A percentile compares a stretch with the other conserved stretches of the same genome.
phyloP scores from a whole-genome alignment of 106 monocot species.

The Acanthochlamys bracteata region DNA sequence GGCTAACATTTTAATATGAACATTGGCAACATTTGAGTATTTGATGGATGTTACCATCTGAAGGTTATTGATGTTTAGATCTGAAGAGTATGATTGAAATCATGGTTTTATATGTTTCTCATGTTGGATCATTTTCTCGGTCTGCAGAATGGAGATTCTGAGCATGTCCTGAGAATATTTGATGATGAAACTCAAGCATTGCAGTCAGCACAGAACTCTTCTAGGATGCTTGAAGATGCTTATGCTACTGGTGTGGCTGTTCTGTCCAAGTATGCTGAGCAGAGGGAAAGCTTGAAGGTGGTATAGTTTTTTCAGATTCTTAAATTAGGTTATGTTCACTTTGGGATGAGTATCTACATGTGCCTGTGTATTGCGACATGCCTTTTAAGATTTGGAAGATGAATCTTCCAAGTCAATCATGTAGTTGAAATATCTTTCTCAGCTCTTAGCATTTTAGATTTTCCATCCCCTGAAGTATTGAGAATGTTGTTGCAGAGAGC shows the following conservation, averaged over 20 bases:
- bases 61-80: not conserved
- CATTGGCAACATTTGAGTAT: no score
- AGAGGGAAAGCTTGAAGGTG: conserved; percentile 88
- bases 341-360: no score
- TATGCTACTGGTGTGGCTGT: conserved; percentile 77
- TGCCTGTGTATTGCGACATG: no score
- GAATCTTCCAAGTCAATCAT: not conserved
- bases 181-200: conserved; percentile 87
- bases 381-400: no score
- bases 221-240: conserved; percentile 84
- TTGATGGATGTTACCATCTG: no score
- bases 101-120: not conserved
- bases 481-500: conserved; percentile 37
- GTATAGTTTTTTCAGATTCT: not conserved
- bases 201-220: conserved; percentile 81
- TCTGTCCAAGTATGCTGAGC: conserved; percentile 83
- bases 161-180: conserved; percentile 78
- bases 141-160: conserved; percentile 72
- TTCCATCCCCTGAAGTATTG: not conserved
- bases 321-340: not conserved
- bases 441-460: not conserved
- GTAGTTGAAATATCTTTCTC: not conserved
- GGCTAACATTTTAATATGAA: no score
- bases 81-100: not conserved
- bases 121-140: not conserved